Conservation (phyloP, 306 rosid genomes). For the Castanopsis chinensis region DNA sequence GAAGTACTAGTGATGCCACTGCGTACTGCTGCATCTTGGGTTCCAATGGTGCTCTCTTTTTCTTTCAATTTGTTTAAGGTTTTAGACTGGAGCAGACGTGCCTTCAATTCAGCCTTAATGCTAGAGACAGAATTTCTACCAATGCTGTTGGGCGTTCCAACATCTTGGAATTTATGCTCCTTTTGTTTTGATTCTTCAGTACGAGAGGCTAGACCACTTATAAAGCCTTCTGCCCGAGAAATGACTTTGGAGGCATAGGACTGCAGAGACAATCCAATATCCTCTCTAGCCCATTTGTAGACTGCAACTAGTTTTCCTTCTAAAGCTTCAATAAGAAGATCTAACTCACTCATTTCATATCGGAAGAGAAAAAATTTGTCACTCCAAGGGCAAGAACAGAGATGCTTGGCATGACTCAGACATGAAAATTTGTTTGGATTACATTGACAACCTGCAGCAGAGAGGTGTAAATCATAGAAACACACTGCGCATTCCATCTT, state of each 20-base stretch:
- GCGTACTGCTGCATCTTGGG: conserved; percentile 8
- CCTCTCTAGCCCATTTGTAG: conserved; percentile 66
- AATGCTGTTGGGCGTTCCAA: not conserved
- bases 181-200: conserved; percentile 16
- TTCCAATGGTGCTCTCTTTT: conserved; percentile 14
- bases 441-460: conserved; percentile 76
- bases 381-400: conserved; percentile 78
- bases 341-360: conserved; percentile 56
- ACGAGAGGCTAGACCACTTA: not conserved
- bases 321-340: conserved; percentile 73
- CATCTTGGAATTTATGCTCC: conserved; percentile 13
- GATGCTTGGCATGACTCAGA: conserved; percentile 70
- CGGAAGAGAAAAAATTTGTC: conserved; percentile 51
- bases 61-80: conserved; percentile 15
- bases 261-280: conserved; percentile 54
- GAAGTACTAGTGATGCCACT: not conserved
- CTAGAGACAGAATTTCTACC: conserved; percentile 1
- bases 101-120: conserved; percentile 34
- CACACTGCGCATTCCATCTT: conserved; percentile 82
- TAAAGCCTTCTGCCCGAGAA: conserved; percentile 20
- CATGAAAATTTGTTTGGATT: conserved; percentile 64
- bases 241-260: conserved; percentile 31
- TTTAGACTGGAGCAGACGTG: conserved; percentile 28
- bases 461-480: conserved; percentile 61
- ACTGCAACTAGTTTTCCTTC: conserved; percentile 66